Evolutionary conservation across 78 protist genomes (phyloP).

Genomic region (Bodo saltans): DNA sequence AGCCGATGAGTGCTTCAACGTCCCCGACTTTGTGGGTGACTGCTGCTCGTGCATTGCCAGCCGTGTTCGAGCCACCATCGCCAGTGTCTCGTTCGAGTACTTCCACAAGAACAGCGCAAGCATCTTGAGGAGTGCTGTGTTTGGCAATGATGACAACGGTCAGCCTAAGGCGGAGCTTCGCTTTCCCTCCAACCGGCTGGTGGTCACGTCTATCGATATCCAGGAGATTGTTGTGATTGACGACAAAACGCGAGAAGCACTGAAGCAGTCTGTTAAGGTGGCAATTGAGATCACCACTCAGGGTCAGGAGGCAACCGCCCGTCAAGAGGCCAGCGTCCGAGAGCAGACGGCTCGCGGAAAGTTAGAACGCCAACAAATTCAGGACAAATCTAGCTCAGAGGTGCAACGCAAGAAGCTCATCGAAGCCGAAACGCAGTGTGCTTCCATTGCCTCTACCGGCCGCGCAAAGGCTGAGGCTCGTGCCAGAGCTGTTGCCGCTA

Average conservation of each 20-base stretch:
- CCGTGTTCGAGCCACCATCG: constrained; percentile 71
- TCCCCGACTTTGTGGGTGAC: constrained; percentile 75
- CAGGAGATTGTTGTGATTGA: constrained; percentile 81
- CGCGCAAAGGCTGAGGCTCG: constrained; percentile 72
- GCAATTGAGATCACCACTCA: constrained; percentile 86
- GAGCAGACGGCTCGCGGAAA: constrained; percentile 75
- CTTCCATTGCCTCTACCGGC: constrained; percentile 66
- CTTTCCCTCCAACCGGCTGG: constrained; percentile 60
- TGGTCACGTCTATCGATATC: constrained; percentile 72
- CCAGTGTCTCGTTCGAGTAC: constrained; percentile 63
- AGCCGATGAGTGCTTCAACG: constrained; percentile 50
- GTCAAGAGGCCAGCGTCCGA: constrained; percentile 69
- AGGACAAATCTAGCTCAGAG: constrained; percentile 65
- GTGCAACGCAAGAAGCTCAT: constrained; percentile 51
- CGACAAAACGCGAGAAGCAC: constrained; percentile 64
- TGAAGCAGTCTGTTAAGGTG: constrained; percentile 74
- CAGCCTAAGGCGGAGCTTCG: constrained; percentile 19
- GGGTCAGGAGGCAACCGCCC: constrained; percentile 76
- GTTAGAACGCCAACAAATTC: constrained; percentile 64
- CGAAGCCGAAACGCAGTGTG: constrained; percentile 65
- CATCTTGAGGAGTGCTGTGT: constrained; percentile 69
- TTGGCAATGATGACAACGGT: constrained; percentile 40
- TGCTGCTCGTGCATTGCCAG: constrained; percentile 70
- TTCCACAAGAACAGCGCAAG: constrained; percentile 70
- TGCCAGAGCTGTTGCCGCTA: constrained; percentile 64